Evolutionary conservation across 1,284 basidiomycete genomes (phyloP).

Genomic region (Irpex rosettiformis): DNA sequence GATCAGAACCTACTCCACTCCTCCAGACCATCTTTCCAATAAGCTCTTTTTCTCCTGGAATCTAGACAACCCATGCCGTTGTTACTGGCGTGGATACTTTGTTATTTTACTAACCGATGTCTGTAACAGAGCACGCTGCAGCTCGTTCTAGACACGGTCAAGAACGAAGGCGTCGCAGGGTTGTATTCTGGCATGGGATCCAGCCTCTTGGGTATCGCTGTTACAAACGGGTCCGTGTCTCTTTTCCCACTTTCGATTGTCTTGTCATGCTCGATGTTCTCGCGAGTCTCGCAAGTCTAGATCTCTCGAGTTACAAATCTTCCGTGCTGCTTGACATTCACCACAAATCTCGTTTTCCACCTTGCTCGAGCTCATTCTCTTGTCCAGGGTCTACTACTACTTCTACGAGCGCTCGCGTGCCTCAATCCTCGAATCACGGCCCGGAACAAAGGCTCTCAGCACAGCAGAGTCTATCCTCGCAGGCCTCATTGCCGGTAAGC

Average conservation of each 20-base stretch:
- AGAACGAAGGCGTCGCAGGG: constrained; percentile 81
- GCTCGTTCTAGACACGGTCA: constrained; percentile 73
- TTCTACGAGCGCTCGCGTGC: constrained; percentile 74
- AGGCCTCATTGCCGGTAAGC: constrained; percentile 80
- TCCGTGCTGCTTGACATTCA: too few species aligned
- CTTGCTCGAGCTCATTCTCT: too few species aligned
- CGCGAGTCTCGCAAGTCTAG: not conserved
- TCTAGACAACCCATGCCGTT: not conserved
- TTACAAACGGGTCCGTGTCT: constrained; percentile 79
- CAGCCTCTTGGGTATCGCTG: constrained; percentile 86
- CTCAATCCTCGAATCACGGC: constrained; percentile 52
- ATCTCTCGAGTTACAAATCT: not conserved
- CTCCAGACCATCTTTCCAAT: not conserved
- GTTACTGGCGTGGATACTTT: too few species aligned
- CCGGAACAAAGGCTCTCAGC: constrained; percentile 65
- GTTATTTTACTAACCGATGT: not conserved
- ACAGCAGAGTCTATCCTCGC: constrained; percentile 90
- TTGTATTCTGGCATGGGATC: constrained; percentile 89
- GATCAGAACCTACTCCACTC: not conserved
- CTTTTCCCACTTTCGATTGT: not conserved
- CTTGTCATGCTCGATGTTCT: not conserved
- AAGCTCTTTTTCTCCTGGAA: not conserved
- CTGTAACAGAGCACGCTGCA: constrained; percentile 24
- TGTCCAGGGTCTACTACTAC: constrained; percentile 74
- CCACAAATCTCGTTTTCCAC: too few species aligned